phyloP scores from a whole-genome alignment of 129 eudicot genomes.

The Pseudognaphalium luteoalbum region DNA sequence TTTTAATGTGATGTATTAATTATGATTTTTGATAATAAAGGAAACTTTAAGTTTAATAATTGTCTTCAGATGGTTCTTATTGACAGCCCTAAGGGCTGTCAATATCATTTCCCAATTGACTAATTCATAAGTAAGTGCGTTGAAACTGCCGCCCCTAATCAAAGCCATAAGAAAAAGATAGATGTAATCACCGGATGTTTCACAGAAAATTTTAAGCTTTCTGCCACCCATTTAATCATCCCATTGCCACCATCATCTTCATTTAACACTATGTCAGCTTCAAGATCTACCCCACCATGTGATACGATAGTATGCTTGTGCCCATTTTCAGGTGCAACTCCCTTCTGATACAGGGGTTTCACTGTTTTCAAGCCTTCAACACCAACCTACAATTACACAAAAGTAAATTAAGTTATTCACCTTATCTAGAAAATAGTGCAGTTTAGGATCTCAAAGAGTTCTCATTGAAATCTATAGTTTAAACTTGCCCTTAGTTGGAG shows the following conservation, averaged over 20 bases:
- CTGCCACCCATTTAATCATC: conserved; percentile 61
- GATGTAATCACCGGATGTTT: conserved; percentile 71
- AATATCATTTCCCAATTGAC: too few species aligned
- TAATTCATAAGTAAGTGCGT: background rate
- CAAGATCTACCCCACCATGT: conserved; percentile 68
- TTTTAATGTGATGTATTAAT: too few species aligned
- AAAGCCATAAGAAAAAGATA: conserved; percentile 5
- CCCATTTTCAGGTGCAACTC: conserved; percentile 37
- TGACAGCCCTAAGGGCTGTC: too few species aligned
- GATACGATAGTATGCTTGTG: conserved; percentile 42
- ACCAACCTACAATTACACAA: conserved; percentile 63
- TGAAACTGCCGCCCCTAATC: background rate
- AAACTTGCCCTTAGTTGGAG: background rate
- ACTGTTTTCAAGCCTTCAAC: conserved; percentile 79
- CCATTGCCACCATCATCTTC: conserved; percentile 57
- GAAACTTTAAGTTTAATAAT: too few species aligned
- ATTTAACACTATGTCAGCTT: conserved; percentile 54
- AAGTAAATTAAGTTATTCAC: conserved; percentile 13
- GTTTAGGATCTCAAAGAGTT: conserved; percentile 6
- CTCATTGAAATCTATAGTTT: background rate
- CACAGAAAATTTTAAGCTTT: conserved; percentile 76
- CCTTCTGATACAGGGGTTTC: conserved; percentile 66
- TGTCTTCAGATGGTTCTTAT: too few species aligned
- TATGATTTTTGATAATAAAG: too few species aligned
- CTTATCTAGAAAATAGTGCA: background rate